These are phyloP conservation scores for Colletotrichum sidae DNA, from an alignment of 2,329 filamentous ascomycete genomes.

Conservation along the genomic window DNA sequence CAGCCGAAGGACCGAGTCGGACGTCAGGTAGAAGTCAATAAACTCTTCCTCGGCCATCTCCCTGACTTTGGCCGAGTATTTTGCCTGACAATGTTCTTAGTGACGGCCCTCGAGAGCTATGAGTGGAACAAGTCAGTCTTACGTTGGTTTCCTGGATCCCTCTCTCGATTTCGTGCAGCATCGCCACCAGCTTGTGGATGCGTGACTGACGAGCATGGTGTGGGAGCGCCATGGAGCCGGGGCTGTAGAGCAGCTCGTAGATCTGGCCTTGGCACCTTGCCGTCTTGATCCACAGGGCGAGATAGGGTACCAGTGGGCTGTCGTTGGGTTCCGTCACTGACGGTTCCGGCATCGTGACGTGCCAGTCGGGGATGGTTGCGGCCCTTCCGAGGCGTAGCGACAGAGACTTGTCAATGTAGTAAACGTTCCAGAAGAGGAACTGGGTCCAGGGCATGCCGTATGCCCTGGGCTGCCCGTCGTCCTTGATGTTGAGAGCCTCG, in stretches of 20 bases:
- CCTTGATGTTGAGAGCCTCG: slow-evolving; percentile 42
- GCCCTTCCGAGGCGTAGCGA: slow-evolving; percentile 65
- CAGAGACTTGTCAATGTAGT: slow-evolving; percentile 67
- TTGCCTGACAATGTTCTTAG: slow-evolving; percentile 1
- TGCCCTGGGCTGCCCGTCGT: slow-evolving; percentile 34
- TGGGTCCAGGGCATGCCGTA: slow-evolving; percentile 46
- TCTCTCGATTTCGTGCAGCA: slow-evolving; percentile 47
- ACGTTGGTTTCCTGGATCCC: slow-evolving; percentile 40
- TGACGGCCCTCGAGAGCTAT: not conserved
- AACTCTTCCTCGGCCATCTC: slow-evolving; percentile 41
- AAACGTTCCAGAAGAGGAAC: slow-evolving; percentile 68
- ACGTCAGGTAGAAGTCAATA: slow-evolving; percentile 50
- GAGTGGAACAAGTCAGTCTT: not conserved
- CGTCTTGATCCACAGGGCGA: slow-evolving; percentile 61
- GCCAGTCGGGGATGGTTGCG: slow-evolving; percentile 67
- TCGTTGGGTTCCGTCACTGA: not conserved
- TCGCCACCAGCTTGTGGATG: slow-evolving; percentile 46
- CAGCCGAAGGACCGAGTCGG: slow-evolving; percentile 55
- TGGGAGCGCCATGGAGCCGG: slow-evolving; percentile 51
- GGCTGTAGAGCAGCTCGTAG: slow-evolving; percentile 66
- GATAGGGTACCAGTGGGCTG: slow-evolving; percentile 47
- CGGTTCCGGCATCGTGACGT: slow-evolving; percentile 56
- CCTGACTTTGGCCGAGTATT: not conserved
- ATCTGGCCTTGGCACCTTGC: slow-evolving; percentile 65
- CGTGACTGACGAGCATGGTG: slow-evolving; percentile 48